phyloP scores from a whole-genome alignment of 2,329 filamentous ascomycete genomes.

The Phaeosphaeria sp. region DNA sequence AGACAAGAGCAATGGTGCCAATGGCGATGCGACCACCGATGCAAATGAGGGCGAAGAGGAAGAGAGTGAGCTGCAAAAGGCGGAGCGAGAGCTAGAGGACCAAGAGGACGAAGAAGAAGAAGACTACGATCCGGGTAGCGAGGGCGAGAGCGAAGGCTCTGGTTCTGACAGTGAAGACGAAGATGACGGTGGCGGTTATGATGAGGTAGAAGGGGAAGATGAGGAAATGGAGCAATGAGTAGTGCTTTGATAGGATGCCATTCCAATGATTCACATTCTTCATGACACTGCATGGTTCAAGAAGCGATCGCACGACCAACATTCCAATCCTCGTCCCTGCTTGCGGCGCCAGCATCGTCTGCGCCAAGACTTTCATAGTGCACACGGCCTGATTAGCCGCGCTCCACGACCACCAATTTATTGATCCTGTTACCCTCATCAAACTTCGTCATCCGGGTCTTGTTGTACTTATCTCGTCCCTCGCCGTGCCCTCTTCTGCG shows the following conservation, averaged over 20 bases:
- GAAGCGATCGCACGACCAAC: background rate
- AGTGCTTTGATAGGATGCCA: background rate
- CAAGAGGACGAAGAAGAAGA: slow-evolving; percentile 51
- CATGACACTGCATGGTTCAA: background rate
- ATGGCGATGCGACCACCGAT: slow-evolving; percentile 4
- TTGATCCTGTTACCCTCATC: background rate
- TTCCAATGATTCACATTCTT: background rate
- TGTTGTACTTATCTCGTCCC: background rate
- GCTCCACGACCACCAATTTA: background rate
- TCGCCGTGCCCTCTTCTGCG: background rate
- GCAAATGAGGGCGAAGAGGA: slow-evolving; percentile 36
- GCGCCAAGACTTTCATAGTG: slow-evolving; percentile 4
- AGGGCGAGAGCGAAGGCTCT: slow-evolving; percentile 50
- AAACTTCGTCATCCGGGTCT: background rate
- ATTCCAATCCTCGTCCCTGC: background rate
- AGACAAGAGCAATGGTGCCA: slow-evolving; percentile 31
- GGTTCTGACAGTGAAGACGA: slow-evolving; percentile 46
- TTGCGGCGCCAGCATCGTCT: background rate
- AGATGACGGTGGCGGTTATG: slow-evolving; percentile 38
- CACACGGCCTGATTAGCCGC: background rate
- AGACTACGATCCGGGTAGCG: slow-evolving; percentile 51
- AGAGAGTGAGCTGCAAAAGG: slow-evolving; percentile 49
- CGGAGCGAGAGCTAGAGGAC: slow-evolving; percentile 45
- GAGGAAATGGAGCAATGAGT: slow-evolving; percentile 35
- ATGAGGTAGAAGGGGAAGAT: slow-evolving; percentile 36